Evolutionary conservation across 352 stramenopile species (phyloP).

Genomic region (Thalassiosira hispida): DNA sequence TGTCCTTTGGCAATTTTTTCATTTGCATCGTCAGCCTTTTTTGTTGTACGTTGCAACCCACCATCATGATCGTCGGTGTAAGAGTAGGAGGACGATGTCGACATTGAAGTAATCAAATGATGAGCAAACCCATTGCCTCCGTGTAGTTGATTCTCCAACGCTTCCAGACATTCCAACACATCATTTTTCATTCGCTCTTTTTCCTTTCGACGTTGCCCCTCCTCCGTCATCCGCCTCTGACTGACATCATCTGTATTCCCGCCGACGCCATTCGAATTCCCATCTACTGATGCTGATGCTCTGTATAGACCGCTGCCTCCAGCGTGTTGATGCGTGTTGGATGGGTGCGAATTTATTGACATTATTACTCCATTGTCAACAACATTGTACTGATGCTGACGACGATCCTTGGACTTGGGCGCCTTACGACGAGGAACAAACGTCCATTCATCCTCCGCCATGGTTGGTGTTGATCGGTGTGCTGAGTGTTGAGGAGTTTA

Average conservation of each 20-base stretch:
- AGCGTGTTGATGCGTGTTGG: background rate
- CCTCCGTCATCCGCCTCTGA: background rate
- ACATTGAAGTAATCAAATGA: constrained; percentile 34
- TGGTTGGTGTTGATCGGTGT: background rate
- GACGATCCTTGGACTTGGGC: background rate
- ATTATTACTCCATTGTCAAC: background rate
- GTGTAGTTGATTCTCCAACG: constrained; percentile 25
- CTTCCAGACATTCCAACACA: constrained; percentile 32
- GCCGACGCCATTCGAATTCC: background rate
- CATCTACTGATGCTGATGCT: background rate
- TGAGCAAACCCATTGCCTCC: constrained; percentile 26
- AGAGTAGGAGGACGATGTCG: background rate
- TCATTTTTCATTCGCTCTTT: constrained; percentile 25
- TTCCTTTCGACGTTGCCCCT: constrained; percentile 2
- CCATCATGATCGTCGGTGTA: constrained; percentile 1
- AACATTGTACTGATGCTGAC: background rate
- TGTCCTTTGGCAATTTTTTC: background rate
- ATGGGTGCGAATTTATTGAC: background rate
- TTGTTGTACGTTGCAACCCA: background rate
- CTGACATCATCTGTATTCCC: background rate
- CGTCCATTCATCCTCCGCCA: constrained; percentile 26
- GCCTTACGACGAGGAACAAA: constrained; percentile 1
- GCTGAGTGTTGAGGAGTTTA: too few species aligned
- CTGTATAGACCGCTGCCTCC: constrained; percentile 2
- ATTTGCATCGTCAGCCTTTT: constrained; percentile 1